These are phyloP conservation scores for Epichloe uncinata DNA, from an alignment of 2,329 filamentous ascomycete genomes.

Conservation along the genomic window DNA sequence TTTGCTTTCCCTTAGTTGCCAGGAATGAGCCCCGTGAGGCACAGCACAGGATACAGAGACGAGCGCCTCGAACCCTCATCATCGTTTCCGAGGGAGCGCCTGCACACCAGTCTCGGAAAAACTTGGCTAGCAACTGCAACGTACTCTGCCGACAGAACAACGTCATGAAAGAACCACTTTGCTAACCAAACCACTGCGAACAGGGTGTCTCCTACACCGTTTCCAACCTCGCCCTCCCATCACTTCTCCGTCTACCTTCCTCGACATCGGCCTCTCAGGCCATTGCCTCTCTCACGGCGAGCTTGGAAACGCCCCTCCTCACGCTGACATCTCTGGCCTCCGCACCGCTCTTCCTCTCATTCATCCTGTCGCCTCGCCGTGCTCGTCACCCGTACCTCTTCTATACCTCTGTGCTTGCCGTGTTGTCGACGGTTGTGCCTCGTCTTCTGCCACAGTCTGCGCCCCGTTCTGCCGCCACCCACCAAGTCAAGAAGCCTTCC, in stretches of 20 bases:
- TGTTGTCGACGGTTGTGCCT: conserved; percentile 44
- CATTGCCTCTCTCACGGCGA: conserved; percentile 51
- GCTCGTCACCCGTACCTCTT: conserved; percentile 79
- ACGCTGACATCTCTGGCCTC: conserved; percentile 56
- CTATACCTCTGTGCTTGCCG: conserved; percentile 63
- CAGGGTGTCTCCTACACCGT: conserved; percentile 85
- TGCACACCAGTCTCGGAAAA: too few relatives aligned
- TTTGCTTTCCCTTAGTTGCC: neutral
- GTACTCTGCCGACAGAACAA: neutral
- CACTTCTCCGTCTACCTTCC: conserved; percentile 68
- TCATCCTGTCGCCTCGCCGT: conserved; percentile 57
- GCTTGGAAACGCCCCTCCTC: conserved; percentile 52
- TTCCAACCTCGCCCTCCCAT: conserved; percentile 62
- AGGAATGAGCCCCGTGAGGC: too few relatives aligned
- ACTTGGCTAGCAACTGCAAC: too few relatives aligned
- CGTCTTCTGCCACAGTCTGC: conserved; percentile 28
- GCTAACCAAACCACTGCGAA: neutral
- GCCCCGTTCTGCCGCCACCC: conserved; percentile 13
- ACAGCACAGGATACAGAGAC: too few relatives aligned
- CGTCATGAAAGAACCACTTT: conserved; percentile 1
- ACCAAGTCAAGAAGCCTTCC: conserved; percentile 17
- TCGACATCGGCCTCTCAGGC: conserved; percentile 57
- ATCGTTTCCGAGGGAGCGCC: too few relatives aligned
- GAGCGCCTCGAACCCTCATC: too few relatives aligned
- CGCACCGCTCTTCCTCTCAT: conserved; percentile 64